Evolutionary conservation across 2,329 filamentous ascomycete genomes (phyloP), one percentile per base, ranked within the genome.

Genomic region (Aureobasidium pullulans): DNA sequence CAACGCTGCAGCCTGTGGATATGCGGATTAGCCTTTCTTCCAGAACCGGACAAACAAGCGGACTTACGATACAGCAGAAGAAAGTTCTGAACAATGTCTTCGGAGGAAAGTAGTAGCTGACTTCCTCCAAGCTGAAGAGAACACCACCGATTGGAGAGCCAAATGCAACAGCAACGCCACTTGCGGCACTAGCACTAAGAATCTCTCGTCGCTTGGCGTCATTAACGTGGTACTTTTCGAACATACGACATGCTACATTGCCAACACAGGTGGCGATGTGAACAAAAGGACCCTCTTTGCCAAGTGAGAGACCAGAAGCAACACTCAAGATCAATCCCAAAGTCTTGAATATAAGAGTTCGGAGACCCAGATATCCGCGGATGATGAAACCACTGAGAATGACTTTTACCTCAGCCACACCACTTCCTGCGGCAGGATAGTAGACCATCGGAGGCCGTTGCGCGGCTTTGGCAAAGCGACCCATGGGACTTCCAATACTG

Each of bases 1-100:
- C 36, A 99, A 75, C 0, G 94, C 91, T 1, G 94, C 92, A 34
- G 78, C 81, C 72, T 76, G 57, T n/a, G 19, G 61, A 31, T 6
- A 5, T 13, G 13, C 32, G 7, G 15, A 29, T 52, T 37, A 39
- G 19, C 23, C 10, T 32, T 8, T 29, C 2, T 29, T 50, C 8
- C 5, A 3, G 4, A 36, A 43, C 39, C 39, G 29, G 16, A 32
- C 19, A 3, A 16, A 10, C 11, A 9, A 31, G 23, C 8, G 56
- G 29, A 73, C 76, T 70, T 71, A 88, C 87, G 66, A 97, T 97
- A 73, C 93, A 97, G 77, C 93, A 97, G 75, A 97, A 97, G 73
- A 99, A 99, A 0, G 94, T 97, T 57, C 94, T 81, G 77, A 99
- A 99, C 8, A 99, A 81, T 0, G 93, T 97, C 76, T 99, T 97